Percentiles rank a stretch among this genome's conserved stretches.
Conservation (phyloP, 441 rosid genomes). For the Pelargonium myrrhifolium region DNA sequence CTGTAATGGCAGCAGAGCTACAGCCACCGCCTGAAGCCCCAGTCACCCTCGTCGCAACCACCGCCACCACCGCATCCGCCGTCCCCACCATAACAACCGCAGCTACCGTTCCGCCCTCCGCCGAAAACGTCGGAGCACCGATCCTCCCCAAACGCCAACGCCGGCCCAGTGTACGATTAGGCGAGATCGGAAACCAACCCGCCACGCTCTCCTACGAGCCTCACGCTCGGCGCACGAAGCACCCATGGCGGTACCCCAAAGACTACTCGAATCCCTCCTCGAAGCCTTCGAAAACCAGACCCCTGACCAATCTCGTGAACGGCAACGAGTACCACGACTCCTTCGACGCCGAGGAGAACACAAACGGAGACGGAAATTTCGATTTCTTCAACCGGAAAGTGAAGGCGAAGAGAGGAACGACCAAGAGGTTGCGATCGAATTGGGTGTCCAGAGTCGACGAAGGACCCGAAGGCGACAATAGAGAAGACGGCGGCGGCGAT, state of each 20-base stretch:
- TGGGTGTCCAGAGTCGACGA: conserved; percentile 38
- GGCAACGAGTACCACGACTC: conserved; percentile 29
- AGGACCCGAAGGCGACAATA: conserved; percentile 26
- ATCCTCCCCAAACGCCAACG: conserved; percentile 46
- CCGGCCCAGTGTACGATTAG: conserved; percentile 68
- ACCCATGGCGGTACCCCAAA: conserved; percentile 32
- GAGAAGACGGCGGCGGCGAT: conserved; percentile 34
- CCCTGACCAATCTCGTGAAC: conserved; percentile 53
- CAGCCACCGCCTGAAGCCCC: conserved; percentile 31
- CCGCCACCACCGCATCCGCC: conserved; percentile 9
- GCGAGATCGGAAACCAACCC: conserved; percentile 58
- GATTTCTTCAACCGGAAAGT: conserved; percentile 32
- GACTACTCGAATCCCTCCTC: conserved; percentile 24
- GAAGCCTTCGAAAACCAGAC: conserved; percentile 49
- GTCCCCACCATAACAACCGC: conserved; percentile 11
- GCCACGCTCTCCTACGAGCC: conserved; percentile 27
- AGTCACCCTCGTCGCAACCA: conserved; percentile 5
- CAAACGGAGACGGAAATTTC: conserved; percentile 29
- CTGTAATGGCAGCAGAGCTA: conserved; percentile 46
- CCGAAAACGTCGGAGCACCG: conserved; percentile 28
- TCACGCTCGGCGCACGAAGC: conserved; percentile 43
- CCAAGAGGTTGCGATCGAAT: conserved; percentile 41
- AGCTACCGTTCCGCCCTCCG: conserved; percentile 13
- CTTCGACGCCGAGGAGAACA: conserved; percentile 26
- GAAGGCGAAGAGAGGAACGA: conserved; percentile 30